Evolutionary conservation across 2,329 filamentous ascomycete genomes (phyloP).

Genomic region (Chaetomium sp.): DNA sequence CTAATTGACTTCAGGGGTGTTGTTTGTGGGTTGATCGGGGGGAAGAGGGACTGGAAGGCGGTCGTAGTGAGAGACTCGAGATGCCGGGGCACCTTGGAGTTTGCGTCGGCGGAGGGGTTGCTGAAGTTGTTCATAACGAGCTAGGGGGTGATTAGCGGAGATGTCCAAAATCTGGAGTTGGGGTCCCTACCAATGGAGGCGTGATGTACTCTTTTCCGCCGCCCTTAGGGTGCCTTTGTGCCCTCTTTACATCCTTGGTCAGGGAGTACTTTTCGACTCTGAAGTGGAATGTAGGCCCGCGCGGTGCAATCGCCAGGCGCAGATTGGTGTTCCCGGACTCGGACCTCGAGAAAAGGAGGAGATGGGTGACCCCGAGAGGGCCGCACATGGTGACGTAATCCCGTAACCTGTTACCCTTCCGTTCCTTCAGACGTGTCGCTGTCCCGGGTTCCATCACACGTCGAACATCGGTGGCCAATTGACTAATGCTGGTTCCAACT

Average conservation of each 20-base stretch:
- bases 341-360: conserved; percentile 90
- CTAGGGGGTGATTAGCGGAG: conserved; percentile 45
- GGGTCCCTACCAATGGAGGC: conserved; percentile 68
- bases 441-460: conserved; percentile 96
- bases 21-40: conserved; percentile 88
- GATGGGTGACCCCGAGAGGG: conserved; percentile 86
- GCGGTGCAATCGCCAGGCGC: conserved; percentile 81
- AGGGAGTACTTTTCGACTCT: conserved; percentile 93
- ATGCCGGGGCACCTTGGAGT: conserved; percentile 81
- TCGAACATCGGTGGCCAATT: conserved; percentile 88
- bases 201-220: conserved; percentile 84
- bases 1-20: conserved; percentile 92
- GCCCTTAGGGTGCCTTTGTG: conserved; percentile 79
- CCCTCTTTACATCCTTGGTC: conserved; percentile 83
- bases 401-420: conserved; percentile 81
- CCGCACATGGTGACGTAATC: conserved; percentile 97
- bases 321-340: conserved; percentile 90
- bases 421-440: conserved; percentile 83
- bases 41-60: conserved; percentile 94
- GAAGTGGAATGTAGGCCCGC: conserved; percentile 92
- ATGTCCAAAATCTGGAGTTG: not conserved
- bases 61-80: conserved; percentile 91
- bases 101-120: conserved; percentile 61
- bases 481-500: conserved; percentile 86
- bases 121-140: conserved; percentile 99